Evolutionary conservation across 2,329 filamentous ascomycete genomes (phyloP), one percentile per base, ranked within the genome.

Genomic region (Colletotrichum lentis): DNA sequence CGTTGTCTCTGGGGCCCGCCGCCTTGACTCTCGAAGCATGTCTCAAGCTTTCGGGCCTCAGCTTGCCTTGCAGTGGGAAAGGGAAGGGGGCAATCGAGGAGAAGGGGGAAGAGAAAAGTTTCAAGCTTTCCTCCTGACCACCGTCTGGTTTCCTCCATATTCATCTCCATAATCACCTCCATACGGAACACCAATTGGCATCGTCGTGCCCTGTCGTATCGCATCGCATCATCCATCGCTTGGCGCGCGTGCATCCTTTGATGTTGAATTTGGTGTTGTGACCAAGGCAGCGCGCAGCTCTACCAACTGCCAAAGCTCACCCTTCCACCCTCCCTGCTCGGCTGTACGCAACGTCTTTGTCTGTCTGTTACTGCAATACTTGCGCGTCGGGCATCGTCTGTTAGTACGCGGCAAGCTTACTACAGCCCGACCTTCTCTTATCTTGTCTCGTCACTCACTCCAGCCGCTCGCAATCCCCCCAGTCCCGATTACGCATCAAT

Each of bases 401-500:
- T 46, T 22, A 22, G 44, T 27, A 55, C 35, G 52, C 52, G 35
- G 52, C 52, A 55, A 55, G 52, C 52, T 55, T 55, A 41, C 31
- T 55, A 35, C 31, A 35, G 8, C 57, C 35, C 35, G 43, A 58
- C n/a, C 22, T 50, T 52, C 44, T 20, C 27, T 22, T 31, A 35
- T 50, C 57, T 31, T 52, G 50, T 50, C 57, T 60, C 43, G 55
- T 58, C 55, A 22, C 27, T 37, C n/a, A 47, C 41, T 31, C 55
- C 46, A 35, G 57, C 46, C 46, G 44, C 35, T n/a, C 16, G 27
- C 27, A 10, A 31, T 27, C 35, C 22, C 10, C 35, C 44, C 41
- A 47, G 24, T 39, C 62, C 20, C 57, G 22, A 52, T 72, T 71
- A 71, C 73, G 72, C 70, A 55, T 71, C 70, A 62, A 67, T 73